Evolutionary conservation across 2,329 filamentous ascomycete species (phyloP).

Genomic region (Aspergillus pseudonomiae): DNA sequence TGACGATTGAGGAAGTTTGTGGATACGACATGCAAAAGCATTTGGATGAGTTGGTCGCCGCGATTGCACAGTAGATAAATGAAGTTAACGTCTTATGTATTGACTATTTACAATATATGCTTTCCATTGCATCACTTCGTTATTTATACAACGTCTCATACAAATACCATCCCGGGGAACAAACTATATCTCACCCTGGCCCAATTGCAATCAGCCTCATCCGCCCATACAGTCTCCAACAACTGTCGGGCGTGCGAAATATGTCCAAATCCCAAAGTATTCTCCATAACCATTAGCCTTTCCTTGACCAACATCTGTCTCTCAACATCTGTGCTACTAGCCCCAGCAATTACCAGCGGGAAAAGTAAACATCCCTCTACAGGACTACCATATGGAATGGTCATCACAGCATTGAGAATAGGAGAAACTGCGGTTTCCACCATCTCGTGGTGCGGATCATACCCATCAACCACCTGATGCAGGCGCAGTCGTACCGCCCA

Average conservation of each 20-base stretch:
- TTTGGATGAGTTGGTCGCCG: constrained; percentile 11
- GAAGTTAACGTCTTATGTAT: not conserved
- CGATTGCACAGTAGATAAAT: not conserved
- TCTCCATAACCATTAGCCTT: constrained; percentile 49
- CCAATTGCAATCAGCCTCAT: constrained; percentile 30
- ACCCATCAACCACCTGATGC: constrained; percentile 49
- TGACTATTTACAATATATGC: not conserved
- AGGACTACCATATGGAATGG: constrained; percentile 47
- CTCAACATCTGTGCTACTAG: constrained; percentile 42
- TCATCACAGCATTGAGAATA: constrained; percentile 43
- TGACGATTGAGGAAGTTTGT: constrained; percentile 39
- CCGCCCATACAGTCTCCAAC: constrained; percentile 45
- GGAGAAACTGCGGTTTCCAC: constrained; percentile 37
- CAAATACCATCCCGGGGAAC: constrained; percentile 32
- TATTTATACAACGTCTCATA: constrained; percentile 10
- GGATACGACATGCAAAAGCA: constrained; percentile 29
- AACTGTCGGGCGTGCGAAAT: constrained; percentile 46
- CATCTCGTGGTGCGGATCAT: constrained; percentile 39
- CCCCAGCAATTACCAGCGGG: constrained; percentile 48
- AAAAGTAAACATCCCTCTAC: constrained; percentile 47
- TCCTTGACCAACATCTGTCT: constrained; percentile 43
- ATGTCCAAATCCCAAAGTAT: constrained; percentile 49
- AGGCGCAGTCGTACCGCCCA: constrained; percentile 47
- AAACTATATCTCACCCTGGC: constrained; percentile 31
- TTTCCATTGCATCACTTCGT: not conserved